phyloP scores from a whole-genome alignment of 108 stramenopile species.

The Cyclotella sp. region DNA sequence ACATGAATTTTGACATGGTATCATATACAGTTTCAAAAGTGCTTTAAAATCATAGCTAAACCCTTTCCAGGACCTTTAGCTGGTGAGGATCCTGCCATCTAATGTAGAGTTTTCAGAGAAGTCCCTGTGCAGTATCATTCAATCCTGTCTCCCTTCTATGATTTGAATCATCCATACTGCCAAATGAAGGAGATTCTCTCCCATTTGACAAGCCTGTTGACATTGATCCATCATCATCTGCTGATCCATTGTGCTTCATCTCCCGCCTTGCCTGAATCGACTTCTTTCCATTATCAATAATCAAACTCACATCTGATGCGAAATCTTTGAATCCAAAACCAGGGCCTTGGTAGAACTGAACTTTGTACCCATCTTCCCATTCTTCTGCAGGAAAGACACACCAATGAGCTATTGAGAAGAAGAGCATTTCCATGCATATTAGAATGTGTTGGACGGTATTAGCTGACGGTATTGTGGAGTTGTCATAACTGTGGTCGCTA shows the following conservation, averaged over 20 bases:
- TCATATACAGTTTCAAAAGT: too few species aligned
- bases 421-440: constrained; percentile 93
- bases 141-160: not conserved
- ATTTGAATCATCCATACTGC: constrained; percentile 17
- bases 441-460: constrained; percentile 73
- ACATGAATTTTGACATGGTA: too few species aligned
- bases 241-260: constrained; percentile 14
- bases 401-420: constrained; percentile 81
- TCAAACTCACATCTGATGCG: constrained; percentile 65
- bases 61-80: too few species aligned
- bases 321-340: constrained; percentile 81
- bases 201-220: not conserved
- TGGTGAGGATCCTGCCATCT: too few species aligned
- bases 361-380: constrained; percentile 81
- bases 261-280: constrained; percentile 29
- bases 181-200: constrained; percentile 19
- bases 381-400: constrained; percentile 92
- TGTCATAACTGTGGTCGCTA: constrained; percentile 30
- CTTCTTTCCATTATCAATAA: constrained; percentile 44
- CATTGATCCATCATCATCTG: constrained; percentile 2
- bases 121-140: not conserved
- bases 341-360: constrained; percentile 46
- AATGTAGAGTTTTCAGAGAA: too few species aligned
- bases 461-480: constrained; percentile 41
- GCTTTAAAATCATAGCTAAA: too few species aligned